These are phyloP conservation scores for Otatea glauca DNA, from an alignment of 176 grass and related monocot species.

Conservation along the genomic window DNA sequence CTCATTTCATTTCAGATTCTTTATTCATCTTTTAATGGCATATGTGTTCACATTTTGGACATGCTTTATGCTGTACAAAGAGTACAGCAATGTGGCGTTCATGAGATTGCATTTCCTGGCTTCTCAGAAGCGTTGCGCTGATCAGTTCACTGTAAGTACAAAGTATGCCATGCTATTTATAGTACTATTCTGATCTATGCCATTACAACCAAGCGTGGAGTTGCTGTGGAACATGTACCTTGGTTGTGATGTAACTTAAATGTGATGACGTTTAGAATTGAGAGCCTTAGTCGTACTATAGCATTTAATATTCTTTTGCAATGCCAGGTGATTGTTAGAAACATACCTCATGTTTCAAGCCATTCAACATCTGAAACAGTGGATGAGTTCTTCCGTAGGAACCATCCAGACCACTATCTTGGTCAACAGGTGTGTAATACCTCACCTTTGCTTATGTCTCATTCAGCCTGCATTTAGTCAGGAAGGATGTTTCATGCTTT, in stretches of 20 bases:
- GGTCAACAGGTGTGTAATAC: slow-evolving; percentile 73
- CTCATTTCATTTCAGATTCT: slow-evolving; percentile 68
- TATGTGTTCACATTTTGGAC: slow-evolving; percentile 95
- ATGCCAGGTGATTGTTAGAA: slow-evolving; percentile 92
- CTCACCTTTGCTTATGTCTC: slow-evolving; percentile 5
- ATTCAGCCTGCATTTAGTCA: neutral
- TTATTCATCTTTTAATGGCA: slow-evolving; percentile 84
- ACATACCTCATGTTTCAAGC: slow-evolving; percentile 71
- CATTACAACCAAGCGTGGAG: neutral
- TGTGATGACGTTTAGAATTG: neutral
- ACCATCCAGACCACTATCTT: slow-evolving; percentile 94
- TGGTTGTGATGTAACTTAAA: no score
- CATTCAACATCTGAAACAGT: slow-evolving; percentile 90
- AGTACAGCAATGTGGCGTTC: slow-evolving; percentile 84
- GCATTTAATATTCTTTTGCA: slow-evolving; percentile 21
- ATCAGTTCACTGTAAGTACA: slow-evolving; percentile 93
- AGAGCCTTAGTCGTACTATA: neutral
- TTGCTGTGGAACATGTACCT: no score
- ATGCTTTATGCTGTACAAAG: slow-evolving; percentile 85
- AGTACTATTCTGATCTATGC: neutral
- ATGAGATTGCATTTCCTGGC: slow-evolving; percentile 98
- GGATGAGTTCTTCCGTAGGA: slow-evolving; percentile 87
- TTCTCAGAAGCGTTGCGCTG: slow-evolving; percentile 80
- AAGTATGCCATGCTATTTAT: slow-evolving; percentile 8
- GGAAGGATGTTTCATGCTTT: neutral